phyloP scores from a whole-genome alignment of 2,329 filamentous ascomycete species.

The Chaetomium olivaceum region DNA sequence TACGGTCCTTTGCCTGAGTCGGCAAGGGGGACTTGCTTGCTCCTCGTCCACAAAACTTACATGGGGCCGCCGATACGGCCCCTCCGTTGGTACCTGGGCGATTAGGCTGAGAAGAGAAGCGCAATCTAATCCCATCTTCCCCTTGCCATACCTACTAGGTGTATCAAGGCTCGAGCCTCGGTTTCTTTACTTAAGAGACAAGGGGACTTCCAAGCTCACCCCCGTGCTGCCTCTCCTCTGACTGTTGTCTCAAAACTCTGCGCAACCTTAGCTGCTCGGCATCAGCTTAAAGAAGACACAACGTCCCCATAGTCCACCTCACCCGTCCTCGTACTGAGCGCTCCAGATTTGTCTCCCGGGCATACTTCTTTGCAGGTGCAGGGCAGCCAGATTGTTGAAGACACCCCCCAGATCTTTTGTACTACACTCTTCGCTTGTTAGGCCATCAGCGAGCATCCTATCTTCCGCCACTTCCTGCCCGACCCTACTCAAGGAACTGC shows the following conservation, averaged over 20 bases:
- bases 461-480: slow-evolving; percentile 34
- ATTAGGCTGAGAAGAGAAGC: slow-evolving; percentile 21
- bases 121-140: slow-evolving; percentile 31
- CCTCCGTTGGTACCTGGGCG: slow-evolving; percentile 24
- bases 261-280: slow-evolving; percentile 39
- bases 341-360: slow-evolving; percentile 11
- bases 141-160: slow-evolving; percentile 25
- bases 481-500: slow-evolving; percentile 36
- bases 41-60: slow-evolving; percentile 29
- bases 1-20: slow-evolving; percentile 33
- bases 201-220: slow-evolving; percentile 35
- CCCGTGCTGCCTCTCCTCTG: slow-evolving; percentile 42
- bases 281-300: slow-evolving; percentile 32
- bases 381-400: slow-evolving; percentile 19
- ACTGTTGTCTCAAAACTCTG: slow-evolving; percentile 47
- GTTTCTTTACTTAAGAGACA: slow-evolving; percentile 34
- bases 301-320: slow-evolving; percentile 22
- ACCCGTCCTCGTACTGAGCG: slow-evolving; percentile 11
- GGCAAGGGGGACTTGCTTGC: slow-evolving; percentile 19
- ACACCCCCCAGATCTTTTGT: slow-evolving; percentile 24
- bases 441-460: slow-evolving; percentile 25
- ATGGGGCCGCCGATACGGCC: slow-evolving; percentile 24
- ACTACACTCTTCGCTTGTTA: slow-evolving; percentile 24
- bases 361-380: slow-evolving; percentile 9
- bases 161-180: slow-evolving; percentile 27